Evolutionary conservation across 2,329 filamentous ascomycete genomes (phyloP).

Genomic region (Fusarium tricinctum): DNA sequence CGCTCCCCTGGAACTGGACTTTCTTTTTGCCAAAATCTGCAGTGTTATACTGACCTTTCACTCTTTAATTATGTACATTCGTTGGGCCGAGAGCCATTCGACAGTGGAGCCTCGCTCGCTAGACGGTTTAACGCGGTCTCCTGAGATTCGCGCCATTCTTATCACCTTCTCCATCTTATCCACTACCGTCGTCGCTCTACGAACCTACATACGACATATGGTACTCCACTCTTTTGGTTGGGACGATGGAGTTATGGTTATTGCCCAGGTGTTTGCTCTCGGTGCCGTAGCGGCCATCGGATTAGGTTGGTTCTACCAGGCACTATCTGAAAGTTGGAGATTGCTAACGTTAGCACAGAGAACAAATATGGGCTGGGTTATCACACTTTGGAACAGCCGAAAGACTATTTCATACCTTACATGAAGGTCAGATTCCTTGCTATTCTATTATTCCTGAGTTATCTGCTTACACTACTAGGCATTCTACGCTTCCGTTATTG

Average conservation of each 20-base stretch:
- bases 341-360: neutral
- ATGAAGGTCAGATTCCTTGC: conserved; percentile 18
- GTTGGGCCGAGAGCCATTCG: too few species aligned
- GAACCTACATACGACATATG: conserved; percentile 13
- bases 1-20: too few species aligned
- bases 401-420: conserved; percentile 14
- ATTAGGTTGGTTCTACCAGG: conserved; percentile 1
- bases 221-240: conserved; percentile 23
- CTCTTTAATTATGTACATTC: too few species aligned
- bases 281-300: conserved; percentile 20
- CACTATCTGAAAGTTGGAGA: accelerated
- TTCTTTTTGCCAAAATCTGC: too few species aligned
- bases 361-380: conserved; percentile 29
- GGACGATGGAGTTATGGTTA: conserved; percentile 26
- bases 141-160: conserved; percentile 20
- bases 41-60: too few species aligned
- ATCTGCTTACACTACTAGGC: conserved; percentile 4
- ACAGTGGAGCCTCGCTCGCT: neutral
- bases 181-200: conserved; percentile 3
- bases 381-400: conserved; percentile 25
- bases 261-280: conserved; percentile 14
- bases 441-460: accelerated
- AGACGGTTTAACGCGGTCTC: conserved; percentile 12
- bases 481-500: conserved; percentile 21
- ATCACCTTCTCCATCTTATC: conserved; percentile 18